phyloP scores from a whole-genome alignment of 805 yeast species.

The Candida yuanshanica region DNA sequence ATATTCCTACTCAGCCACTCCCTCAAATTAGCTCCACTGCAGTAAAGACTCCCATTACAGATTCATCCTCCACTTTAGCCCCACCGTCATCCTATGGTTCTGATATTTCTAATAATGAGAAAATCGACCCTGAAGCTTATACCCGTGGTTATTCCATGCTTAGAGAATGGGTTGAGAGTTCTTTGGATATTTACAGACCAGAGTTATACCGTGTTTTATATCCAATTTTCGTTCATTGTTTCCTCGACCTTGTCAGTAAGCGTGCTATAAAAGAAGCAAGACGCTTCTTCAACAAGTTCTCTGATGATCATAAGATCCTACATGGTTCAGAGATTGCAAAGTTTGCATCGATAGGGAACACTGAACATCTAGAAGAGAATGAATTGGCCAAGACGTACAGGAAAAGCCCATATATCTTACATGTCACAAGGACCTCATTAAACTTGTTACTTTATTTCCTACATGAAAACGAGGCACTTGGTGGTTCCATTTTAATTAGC shows the following conservation, averaged over 20 bases:
- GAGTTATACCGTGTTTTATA: slow-evolving; percentile 79
- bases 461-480: slow-evolving; percentile 87
- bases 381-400: slow-evolving; percentile 73
- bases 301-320: slow-evolving; percentile 62
- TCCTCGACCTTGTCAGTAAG: slow-evolving; percentile 69
- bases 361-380: slow-evolving; percentile 79
- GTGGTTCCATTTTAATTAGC: slow-evolving; percentile 83
- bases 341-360: slow-evolving; percentile 67
- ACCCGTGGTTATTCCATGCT: slow-evolving; percentile 75
- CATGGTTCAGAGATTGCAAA: slow-evolving; percentile 76
- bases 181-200: slow-evolving; percentile 85
- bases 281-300: slow-evolving; percentile 67
- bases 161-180: slow-evolving; percentile 84
- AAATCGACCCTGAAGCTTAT: slow-evolving; percentile 54
- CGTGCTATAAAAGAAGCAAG: slow-evolving; percentile 58
- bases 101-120: slow-evolving; percentile 8
- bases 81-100: slow-evolving; percentile 7
- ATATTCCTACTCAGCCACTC: slow-evolving; percentile 45
- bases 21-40: slow-evolving; percentile 23
- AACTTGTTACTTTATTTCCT: slow-evolving; percentile 79
- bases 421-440: slow-evolving; percentile 77
- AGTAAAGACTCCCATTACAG: slow-evolving; percentile 15
- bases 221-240: slow-evolving; percentile 91
- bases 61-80: slow-evolving; percentile 5
- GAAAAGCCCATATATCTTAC: slow-evolving; percentile 64